Conservation (phyloP, 768 basidiomycete genomes). For the Sutorius australiensis region DNA sequence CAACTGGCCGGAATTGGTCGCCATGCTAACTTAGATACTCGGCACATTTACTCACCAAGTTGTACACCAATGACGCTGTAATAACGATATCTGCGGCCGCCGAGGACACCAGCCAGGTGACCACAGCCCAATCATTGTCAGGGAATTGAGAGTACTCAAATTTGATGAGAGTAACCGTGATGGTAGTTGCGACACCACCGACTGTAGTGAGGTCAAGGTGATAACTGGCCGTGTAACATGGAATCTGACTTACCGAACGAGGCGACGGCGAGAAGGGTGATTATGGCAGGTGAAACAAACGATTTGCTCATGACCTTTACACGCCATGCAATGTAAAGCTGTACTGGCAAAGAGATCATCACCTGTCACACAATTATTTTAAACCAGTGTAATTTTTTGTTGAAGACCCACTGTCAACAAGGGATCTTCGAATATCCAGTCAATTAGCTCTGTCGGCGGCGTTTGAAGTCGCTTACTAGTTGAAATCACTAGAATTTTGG, state of each 20-base stretch:
- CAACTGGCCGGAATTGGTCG: conserved; percentile 23
- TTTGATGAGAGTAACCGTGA: conserved; percentile 30
- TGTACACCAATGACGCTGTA: conserved; percentile 40
- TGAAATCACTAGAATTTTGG: conserved; percentile 5
- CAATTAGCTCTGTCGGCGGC: background rate
- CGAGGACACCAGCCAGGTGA: conserved; percentile 42
- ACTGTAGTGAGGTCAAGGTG: conserved; percentile 16
- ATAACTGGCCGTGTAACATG: background rate
- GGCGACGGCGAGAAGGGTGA: conserved; percentile 12
- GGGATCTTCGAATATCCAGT: conserved; percentile 35
- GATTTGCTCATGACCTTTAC: conserved; percentile 35
- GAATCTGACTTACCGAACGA: conserved; percentile 7
- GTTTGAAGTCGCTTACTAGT: conserved; percentile 6
- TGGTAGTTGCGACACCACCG: conserved; percentile 34
- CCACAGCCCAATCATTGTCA: conserved; percentile 31
- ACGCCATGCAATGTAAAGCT: conserved; percentile 47
- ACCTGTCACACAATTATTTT: conserved; percentile 28
- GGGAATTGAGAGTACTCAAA: conserved; percentile 32
- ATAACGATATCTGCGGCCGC: conserved; percentile 41
- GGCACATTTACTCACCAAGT: conserved; percentile 32
- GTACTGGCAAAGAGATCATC: conserved; percentile 42
- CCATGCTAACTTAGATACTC: background rate
- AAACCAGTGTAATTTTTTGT: background rate
- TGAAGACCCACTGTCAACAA: conserved; percentile 36
- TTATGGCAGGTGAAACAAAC: conserved; percentile 21